phyloP scores from a whole-genome alignment of 2,329 filamentous ascomycete genomes.

The Ophiosphaerella korrae region DNA sequence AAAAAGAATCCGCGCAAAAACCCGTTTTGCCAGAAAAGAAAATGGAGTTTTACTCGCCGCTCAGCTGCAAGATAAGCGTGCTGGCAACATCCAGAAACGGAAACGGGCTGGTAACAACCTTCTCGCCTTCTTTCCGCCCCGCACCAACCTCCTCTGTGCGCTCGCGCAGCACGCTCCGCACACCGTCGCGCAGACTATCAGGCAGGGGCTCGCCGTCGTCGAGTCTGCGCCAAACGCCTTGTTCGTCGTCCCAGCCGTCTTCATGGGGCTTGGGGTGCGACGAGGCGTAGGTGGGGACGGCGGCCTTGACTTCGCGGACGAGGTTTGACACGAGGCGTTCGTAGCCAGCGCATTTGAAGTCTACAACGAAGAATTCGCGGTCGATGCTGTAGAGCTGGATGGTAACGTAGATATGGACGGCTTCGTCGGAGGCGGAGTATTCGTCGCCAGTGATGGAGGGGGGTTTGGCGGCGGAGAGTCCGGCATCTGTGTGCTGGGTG shows the following conservation, averaged over 20 bases:
- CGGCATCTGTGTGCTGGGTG: constrained; percentile 36
- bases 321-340: constrained; percentile 73
- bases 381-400: constrained; percentile 76
- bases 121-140: constrained; percentile 72
- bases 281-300: constrained; percentile 22
- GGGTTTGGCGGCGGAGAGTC: constrained; percentile 20
- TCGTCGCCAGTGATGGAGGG: constrained; percentile 22
- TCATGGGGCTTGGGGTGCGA: constrained; percentile 23
- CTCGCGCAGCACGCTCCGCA: constrained; percentile 45
- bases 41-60: constrained; percentile 30
- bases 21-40: too few species aligned
- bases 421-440: constrained; percentile 60
- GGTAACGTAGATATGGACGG: constrained; percentile 91
- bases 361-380: constrained; percentile 88
- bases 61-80: constrained; percentile 86
- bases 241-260: constrained; percentile 43
- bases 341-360: constrained; percentile 98
- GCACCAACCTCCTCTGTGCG: constrained; percentile 50
- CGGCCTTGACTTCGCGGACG: constrained; percentile 46
- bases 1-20: too few species aligned
- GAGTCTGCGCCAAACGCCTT: constrained; percentile 41
- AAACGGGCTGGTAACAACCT: constrained; percentile 93
- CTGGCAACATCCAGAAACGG: constrained; percentile 95
- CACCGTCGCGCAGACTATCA: constrained; percentile 39
- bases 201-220: constrained; percentile 40